Base-by-base conservation (phyloP, 768 basidiomycete species). In the Tricholoma flavovirens region DNA sequence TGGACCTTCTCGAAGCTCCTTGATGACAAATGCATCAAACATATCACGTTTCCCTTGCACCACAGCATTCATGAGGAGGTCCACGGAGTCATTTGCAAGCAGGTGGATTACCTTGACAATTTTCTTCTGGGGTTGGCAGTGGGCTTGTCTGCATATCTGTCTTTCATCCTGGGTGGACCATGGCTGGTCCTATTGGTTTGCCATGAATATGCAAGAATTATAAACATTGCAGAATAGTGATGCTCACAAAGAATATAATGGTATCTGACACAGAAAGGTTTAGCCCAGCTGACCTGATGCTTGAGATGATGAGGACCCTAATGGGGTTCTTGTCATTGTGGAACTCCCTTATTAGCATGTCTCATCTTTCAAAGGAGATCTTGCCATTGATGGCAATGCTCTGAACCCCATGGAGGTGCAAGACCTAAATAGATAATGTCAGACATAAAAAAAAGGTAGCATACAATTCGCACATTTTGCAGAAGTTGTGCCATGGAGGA, bases 161-260 rank as follows among this genome's bases (percentile, higher is more conserved):
- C 24, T 32, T 21, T 57, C 58, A 11, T 64, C 63, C 24, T 62
- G 63, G 2, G 59, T 53, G 3, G 53, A 55, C 62, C 63, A 64
- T 8, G 56, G 55, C 29, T 62, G 60, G 19, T 64, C 60, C 63
- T 62, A n/a, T 6, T 12, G 3, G 17, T 29, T 1, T 51, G 5
- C 15, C 22, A 10, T 50, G 7, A 50, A 22, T 33, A 11, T 35
- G 14, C 15, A 45, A 2, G 29, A 22, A n/a, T 38, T 12, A 3
- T 9, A 17, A 22, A 9, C 24, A 49, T 49, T 12, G 33, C 14
- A 26, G 46, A n/a, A 10, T 56, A 17, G 22, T 15, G 19, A 48
- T 14, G 49, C 65, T 60, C 35, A 69, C 65, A 12, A 69, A 60
- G 22, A 69, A 60, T 5, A 69, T 62, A 1, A 69, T 56, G 11